A percentile compares a stretch with the other conserved stretches of the same genome.
Conservation (phyloP, 805 yeast species). For the Maudiozyma serrabonitensis region DNA sequence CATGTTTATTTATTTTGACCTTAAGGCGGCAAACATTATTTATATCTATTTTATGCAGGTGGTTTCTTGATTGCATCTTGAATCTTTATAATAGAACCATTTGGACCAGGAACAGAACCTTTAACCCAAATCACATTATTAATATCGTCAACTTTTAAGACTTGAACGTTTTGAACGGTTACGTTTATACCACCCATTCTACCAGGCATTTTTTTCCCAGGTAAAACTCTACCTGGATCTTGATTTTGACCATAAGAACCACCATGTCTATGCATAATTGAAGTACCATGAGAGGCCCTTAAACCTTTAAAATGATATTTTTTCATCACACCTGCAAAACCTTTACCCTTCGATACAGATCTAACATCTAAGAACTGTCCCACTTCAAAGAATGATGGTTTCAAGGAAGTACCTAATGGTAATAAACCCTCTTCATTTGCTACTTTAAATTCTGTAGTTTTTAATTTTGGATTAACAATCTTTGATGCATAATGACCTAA, state of each 20-base stretch:
- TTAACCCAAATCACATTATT: slow-evolving; percentile 74
- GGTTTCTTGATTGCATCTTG: slow-evolving; percentile 62
- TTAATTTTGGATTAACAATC: slow-evolving; percentile 71
- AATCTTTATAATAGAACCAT: slow-evolving; percentile 60
- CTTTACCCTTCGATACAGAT: slow-evolving; percentile 84
- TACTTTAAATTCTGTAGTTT: slow-evolving; percentile 71
- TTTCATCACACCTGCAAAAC: slow-evolving; percentile 97
- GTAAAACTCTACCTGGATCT: slow-evolving; percentile 90
- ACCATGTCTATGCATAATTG: slow-evolving; percentile 85
- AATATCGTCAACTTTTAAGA: slow-evolving; percentile 71
- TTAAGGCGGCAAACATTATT: no score
- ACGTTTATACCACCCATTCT: slow-evolving; percentile 75
- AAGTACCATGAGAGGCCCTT: slow-evolving; percentile 91
- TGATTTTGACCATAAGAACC: slow-evolving; percentile 97
- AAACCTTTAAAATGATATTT: slow-evolving; percentile 84
- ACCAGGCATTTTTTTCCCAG: slow-evolving; percentile 98
- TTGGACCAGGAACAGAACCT: slow-evolving; percentile 90
- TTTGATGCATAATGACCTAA: slow-evolving; percentile 75
- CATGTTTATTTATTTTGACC: neutral
- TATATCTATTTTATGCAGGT: neutral
- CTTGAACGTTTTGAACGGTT: slow-evolving; percentile 67
- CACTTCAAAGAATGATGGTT: slow-evolving; percentile 71
- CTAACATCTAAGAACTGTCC: slow-evolving; percentile 82
- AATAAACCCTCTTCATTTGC: slow-evolving; percentile 53
- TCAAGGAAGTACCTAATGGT: slow-evolving; percentile 67